Evolutionary conservation across 1,139 yeast species (phyloP).

Genomic region (Scheffersomyces titani): DNA sequence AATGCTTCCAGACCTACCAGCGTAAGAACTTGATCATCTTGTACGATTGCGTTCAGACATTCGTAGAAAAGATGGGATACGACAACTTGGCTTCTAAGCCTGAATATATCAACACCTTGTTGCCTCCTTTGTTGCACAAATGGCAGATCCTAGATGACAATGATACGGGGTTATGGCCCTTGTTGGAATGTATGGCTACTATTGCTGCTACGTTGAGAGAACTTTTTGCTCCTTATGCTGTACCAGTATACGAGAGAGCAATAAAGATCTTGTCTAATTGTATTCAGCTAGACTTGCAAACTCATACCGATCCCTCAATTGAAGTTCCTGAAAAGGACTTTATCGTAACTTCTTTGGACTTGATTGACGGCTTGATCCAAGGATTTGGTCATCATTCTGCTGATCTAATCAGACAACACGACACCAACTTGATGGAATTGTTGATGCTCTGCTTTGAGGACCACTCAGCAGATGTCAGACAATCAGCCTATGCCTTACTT

Average conservation of each 20-base stretch:
- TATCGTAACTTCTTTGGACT: constrained; percentile 82
- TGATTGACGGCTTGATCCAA: constrained; percentile 89
- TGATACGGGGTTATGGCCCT: constrained; percentile 86
- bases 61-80: constrained; percentile 73
- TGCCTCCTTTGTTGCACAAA: constrained; percentile 79
- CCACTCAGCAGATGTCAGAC: constrained; percentile 81
- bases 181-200: constrained; percentile 88
- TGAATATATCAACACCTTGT: constrained; percentile 57
- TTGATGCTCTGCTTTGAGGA: constrained; percentile 75
- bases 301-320: constrained; percentile 64
- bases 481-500: constrained; percentile 83
- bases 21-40: constrained; percentile 77
- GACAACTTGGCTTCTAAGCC: constrained; percentile 56
- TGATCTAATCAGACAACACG: constrained; percentile 50
- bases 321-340: constrained; percentile 91
- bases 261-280: constrained; percentile 66
- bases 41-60: constrained; percentile 91
- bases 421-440: constrained; percentile 58
- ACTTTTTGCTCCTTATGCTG: constrained; percentile 84
- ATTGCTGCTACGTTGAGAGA: constrained; percentile 88
- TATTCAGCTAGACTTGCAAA: constrained; percentile 65
- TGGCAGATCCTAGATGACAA: constrained; percentile 77
- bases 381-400: constrained; percentile 72
- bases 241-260: constrained; percentile 84
- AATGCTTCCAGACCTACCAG: constrained; percentile 77